A percentile compares a stretch with the other conserved stretches of the same genome.
These are phyloP conservation scores for Starmerella davenportii DNA, from an alignment of 805 yeast genomes.

Conservation along the genomic window DNA sequence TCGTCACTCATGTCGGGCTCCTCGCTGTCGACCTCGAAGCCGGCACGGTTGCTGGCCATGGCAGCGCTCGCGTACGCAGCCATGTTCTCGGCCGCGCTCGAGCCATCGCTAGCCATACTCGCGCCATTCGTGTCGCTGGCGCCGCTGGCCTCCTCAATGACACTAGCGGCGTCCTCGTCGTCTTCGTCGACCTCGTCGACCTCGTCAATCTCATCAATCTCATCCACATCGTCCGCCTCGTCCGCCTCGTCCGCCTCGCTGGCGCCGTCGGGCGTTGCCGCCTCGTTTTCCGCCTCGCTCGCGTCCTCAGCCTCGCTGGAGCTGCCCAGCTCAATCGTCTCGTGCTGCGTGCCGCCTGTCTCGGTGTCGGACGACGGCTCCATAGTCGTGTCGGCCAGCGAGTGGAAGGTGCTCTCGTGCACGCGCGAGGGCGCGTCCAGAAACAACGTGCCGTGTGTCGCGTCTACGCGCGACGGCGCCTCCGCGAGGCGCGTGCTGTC, in stretches of 20 bases:
- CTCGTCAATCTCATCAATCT: conserved; percentile 5
- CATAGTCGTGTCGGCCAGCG: too few relatives aligned
- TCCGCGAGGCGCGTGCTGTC: too few relatives aligned
- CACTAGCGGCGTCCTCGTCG: conserved; percentile 1
- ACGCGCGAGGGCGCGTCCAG: too few relatives aligned
- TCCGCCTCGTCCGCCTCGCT: neutral
- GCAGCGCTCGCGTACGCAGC: neutral
- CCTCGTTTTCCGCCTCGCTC: neutral
- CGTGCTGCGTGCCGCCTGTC: neutral
- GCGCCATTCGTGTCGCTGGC: neutral
- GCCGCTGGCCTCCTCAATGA: neutral
- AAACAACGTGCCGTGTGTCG: too few relatives aligned
- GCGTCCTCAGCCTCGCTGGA: neutral
- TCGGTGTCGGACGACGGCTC: neutral
- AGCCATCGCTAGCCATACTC: neutral
- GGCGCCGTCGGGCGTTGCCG: neutral
- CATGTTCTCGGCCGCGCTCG: neutral
- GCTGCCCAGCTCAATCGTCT: neutral
- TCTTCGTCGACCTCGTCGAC: conserved; percentile 3
- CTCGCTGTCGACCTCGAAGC: neutral
- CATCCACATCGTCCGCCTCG: neutral
- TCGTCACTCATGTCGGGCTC: neutral
- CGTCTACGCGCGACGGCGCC: too few relatives aligned
- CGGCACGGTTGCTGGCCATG: neutral
- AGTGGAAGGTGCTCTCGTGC: conserved; percentile 1